These are phyloP conservation scores for Phoma sp. DNA, from an alignment of 2,329 filamentous ascomycete genomes.

Conservation along the genomic window DNA sequence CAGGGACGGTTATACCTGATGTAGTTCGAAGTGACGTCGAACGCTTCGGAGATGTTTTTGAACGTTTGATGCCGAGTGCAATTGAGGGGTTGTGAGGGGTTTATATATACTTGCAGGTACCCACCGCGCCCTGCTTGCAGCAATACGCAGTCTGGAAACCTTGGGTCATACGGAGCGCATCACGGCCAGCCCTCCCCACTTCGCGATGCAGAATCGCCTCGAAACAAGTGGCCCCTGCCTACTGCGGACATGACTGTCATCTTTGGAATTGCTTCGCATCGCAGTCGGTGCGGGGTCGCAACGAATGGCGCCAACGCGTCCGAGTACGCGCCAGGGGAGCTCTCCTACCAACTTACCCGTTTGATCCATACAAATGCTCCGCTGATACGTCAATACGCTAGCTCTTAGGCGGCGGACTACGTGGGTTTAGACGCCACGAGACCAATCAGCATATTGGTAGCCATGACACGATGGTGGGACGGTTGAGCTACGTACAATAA, in stretches of 20 bases:
- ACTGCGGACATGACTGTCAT: constrained; percentile 37
- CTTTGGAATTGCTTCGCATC: constrained; percentile 42
- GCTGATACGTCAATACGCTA: constrained; percentile 22
- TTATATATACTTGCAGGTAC: constrained; percentile 38
- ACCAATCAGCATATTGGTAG: constrained; percentile 20
- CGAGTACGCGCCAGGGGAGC: constrained; percentile 28
- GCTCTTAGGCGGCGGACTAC: constrained; percentile 16
- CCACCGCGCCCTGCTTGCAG: constrained; percentile 22
- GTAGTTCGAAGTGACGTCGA: constrained; percentile 32
- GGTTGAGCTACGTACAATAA: constrained; percentile 2
- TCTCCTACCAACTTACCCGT: constrained; percentile 16
- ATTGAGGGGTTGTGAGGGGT: constrained; percentile 33
- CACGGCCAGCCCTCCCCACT: constrained; percentile 44
- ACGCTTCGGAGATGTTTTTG: constrained; percentile 9
- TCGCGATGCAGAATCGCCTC: constrained; percentile 30
- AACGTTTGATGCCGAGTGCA: constrained; percentile 22
- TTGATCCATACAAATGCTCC: constrained; percentile 20
- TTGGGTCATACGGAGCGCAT: constrained; percentile 30
- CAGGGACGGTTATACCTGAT: constrained; percentile 37
- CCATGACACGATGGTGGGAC: constrained; percentile 10
- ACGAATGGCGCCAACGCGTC: constrained; percentile 40
- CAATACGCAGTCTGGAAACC: constrained; percentile 23
- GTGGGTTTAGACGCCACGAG: constrained; percentile 5
- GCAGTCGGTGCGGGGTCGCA: constrained; percentile 44
- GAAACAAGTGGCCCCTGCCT: constrained; percentile 30